phyloP scores from a whole-genome alignment of 805 yeast species.

The Metschnikowia peoriensis region DNA sequence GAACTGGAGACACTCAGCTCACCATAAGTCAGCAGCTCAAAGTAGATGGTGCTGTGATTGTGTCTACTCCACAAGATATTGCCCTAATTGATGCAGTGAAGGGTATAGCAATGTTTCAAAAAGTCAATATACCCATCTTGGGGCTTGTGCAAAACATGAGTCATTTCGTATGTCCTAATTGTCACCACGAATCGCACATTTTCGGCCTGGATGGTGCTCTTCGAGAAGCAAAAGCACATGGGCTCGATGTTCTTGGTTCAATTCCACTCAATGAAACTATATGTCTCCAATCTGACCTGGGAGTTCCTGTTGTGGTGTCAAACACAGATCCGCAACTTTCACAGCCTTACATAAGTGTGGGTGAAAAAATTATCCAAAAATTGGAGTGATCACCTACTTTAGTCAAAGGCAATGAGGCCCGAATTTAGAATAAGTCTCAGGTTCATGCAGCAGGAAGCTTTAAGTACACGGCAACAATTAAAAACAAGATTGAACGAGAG shows the following conservation, averaged over 20 bases:
- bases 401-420: too few relatives aligned
- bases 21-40: constrained; percentile 77
- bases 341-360: constrained; percentile 48
- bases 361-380: constrained; percentile 29
- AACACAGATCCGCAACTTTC: constrained; percentile 37
- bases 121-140: constrained; percentile 65
- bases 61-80: constrained; percentile 83
- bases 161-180: constrained; percentile 69
- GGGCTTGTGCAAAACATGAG: constrained; percentile 88
- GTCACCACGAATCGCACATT: constrained; percentile 68
- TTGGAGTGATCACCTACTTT: constrained; percentile 5
- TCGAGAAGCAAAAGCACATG: constrained; percentile 49
- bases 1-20: constrained; percentile 85
- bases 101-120: constrained; percentile 75
- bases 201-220: constrained; percentile 65
- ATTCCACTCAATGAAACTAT: constrained; percentile 66
- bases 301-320: constrained; percentile 58
- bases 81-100: constrained; percentile 78
- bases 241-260: constrained; percentile 56
- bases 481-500: too few relatives aligned
- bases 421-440: neutral
- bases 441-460: neutral
- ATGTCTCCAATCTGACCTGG: constrained; percentile 59
- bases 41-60: constrained; percentile 77
- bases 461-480: too few relatives aligned